A percentile compares a stretch with the other conserved stretches of the same genome.
phyloP scores from a whole-genome alignment of 2,329 filamentous ascomycete species.

The Phaeosphaeria sp. region DNA sequence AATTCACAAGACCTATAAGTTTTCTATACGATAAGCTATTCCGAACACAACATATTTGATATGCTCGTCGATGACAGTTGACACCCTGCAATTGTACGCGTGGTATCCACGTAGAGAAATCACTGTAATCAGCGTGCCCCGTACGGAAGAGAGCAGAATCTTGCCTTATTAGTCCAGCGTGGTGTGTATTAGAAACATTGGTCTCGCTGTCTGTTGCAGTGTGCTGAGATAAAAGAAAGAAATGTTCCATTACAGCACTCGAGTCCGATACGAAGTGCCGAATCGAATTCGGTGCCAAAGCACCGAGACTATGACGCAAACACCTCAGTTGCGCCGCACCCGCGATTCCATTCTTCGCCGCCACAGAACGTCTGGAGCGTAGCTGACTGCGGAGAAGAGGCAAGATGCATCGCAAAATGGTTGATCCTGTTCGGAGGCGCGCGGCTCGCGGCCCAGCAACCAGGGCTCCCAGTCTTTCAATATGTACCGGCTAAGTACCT shows the following conservation, averaged over 20 bases:
- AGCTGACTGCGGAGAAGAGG: background rate
- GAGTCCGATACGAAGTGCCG: background rate
- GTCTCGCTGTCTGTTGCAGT: too few relatives aligned
- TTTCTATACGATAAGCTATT: too few relatives aligned
- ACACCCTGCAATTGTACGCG: too few relatives aligned
- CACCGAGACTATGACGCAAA: background rate
- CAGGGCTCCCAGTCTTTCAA: background rate
- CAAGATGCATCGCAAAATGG: background rate
- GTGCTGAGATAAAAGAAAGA: background rate
- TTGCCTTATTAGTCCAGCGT: too few relatives aligned
- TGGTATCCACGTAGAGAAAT: too few relatives aligned
- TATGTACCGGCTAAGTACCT: background rate
- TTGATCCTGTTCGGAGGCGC: background rate
- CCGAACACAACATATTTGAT: too few relatives aligned
- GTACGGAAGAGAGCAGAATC: too few relatives aligned
- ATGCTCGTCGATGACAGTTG: too few relatives aligned
- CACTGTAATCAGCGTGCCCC: too few relatives aligned
- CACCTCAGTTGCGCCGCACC: background rate
- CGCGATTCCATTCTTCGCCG: background rate
- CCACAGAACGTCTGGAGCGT: background rate
- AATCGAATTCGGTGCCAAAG: background rate
- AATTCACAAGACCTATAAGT: too few relatives aligned
- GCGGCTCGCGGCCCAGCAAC: background rate
- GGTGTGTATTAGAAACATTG: too few relatives aligned
- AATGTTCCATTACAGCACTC: background rate